phyloP scores from a whole-genome alignment of 2,329 filamentous ascomycete genomes.

The Xylariaceae sp. region DNA sequence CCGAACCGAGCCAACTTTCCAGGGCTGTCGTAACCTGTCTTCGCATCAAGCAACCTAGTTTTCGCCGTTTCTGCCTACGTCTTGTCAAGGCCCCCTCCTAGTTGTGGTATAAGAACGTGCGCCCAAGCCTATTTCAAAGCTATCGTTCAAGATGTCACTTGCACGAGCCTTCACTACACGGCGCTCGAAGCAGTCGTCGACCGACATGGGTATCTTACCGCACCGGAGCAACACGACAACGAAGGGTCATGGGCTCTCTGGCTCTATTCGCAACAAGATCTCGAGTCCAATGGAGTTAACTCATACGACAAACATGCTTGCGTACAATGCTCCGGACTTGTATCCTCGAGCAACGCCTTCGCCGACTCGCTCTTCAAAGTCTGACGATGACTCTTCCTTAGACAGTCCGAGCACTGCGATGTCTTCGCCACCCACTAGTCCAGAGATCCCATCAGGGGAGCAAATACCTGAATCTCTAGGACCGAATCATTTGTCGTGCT shows the following conservation, averaged over 20 bases:
- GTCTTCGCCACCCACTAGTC: slow-evolving; percentile 71
- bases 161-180: slow-evolving; percentile 76
- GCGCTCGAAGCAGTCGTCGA: slow-evolving; percentile 65
- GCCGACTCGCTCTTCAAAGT: slow-evolving; percentile 60
- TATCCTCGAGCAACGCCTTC: slow-evolving; percentile 56
- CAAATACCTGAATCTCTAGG: slow-evolving; percentile 61
- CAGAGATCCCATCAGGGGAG: slow-evolving; percentile 67
- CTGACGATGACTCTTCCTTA: slow-evolving; percentile 69
- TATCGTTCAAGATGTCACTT: slow-evolving; percentile 60
- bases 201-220: slow-evolving; percentile 47
- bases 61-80: not conserved
- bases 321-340: slow-evolving; percentile 91
- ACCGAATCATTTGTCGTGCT: slow-evolving; percentile 72
- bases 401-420: slow-evolving; percentile 65
- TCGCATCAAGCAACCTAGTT: not conserved
- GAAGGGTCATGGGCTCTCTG: slow-evolving; percentile 51
- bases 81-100: not conserved
- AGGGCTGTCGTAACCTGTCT: not conserved
- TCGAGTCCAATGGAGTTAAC: slow-evolving; percentile 86
- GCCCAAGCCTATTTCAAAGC: slow-evolving; percentile 7
- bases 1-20: not conserved
- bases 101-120: not conserved
- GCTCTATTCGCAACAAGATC: slow-evolving; percentile 73
- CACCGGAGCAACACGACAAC: slow-evolving; percentile 57
- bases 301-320: slow-evolving; percentile 95